Base-by-base conservation (phyloP, 192 early-diverging fungal genomes). In the Kickxella alabastrina region DNA sequence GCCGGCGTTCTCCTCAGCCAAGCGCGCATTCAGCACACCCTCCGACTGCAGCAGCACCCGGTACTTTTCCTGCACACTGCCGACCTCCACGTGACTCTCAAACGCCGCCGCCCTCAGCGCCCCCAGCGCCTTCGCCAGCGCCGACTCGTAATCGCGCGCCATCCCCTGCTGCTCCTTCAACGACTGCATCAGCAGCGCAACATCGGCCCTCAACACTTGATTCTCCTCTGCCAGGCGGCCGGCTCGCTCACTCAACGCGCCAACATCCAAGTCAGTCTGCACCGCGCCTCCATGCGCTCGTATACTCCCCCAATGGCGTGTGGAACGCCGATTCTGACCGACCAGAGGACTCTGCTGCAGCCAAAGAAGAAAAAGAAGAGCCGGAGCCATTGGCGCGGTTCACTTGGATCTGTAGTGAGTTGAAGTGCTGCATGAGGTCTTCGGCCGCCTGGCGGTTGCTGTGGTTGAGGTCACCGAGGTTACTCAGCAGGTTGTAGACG, bases 391-490 rank as follows among this genome's bases (percentile, higher is more conserved):
- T 50, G 1, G 61, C 51, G 5, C 28, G 47, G 26, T 41, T 54
- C 25, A 59, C 54, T 31, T 62, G 70, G n/a, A 46, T 41, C 23
- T 75, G 72, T 43, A 75, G 49, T 4, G 37, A 42, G 29, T 49
- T 65, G 18, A 75, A 75, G 49, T 61, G 45, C n/a, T 68, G 62
- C 4, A 66, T 56, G 29, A 75, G 36, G 5, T 27, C 26, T 28
- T 75, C 65, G 35, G 72, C 72, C 1, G 52, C 55, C 22, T 53
- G 48, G 25, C 72, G 51, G 49, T 75, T 75, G 61, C 54, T 60
- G 15, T 61, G 47, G 57, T 75, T 75, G 13, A 75, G 41, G 43
- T 65, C 72, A n/a, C 65, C 66, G 3, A 75, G 54, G 43, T 75
- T 67, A 19, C 44, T 68, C 22, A 75, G 53, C 3, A 75, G 39